These are phyloP conservation scores for Ambrosiella cleistominuta DNA, from an alignment of 2,329 filamentous ascomycete genomes.

Conservation along the genomic window DNA sequence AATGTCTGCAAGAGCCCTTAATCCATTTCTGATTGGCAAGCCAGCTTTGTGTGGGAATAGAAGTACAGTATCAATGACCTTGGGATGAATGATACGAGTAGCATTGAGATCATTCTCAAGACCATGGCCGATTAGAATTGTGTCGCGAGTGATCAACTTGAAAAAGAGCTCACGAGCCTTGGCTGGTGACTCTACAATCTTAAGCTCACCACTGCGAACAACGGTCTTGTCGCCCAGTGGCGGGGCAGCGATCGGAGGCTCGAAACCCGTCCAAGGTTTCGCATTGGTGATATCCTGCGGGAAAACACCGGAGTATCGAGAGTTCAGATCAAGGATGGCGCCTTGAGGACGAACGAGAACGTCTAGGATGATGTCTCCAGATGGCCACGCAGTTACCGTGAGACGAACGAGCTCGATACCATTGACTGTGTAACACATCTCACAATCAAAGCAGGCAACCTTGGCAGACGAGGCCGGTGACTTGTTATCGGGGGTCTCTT, in stretches of 20 bases:
- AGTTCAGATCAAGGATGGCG: conserved; percentile 77
- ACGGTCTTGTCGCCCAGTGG: conserved; percentile 16
- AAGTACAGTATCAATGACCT: conserved; percentile 68
- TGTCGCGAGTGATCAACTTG: conserved; percentile 53
- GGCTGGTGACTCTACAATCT: conserved; percentile 58
- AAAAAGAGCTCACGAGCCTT: conserved; percentile 64
- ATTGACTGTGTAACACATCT: conserved; percentile 87
- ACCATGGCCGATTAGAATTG: conserved; percentile 78
- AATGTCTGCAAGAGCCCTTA: conserved; percentile 57
- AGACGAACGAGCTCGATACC: conserved; percentile 81
- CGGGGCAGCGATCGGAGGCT: conserved; percentile 16
- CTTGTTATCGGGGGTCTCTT: conserved; percentile 52
- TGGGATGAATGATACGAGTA: conserved; percentile 66
- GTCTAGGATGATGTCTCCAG: conserved; percentile 58
- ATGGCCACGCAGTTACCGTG: conserved; percentile 77
- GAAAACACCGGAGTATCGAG: conserved; percentile 74
- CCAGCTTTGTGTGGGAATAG: conserved; percentile 65
- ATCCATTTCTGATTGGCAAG: conserved; percentile 56
- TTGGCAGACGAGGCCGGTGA: conserved; percentile 28
- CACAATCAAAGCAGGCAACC: conserved; percentile 80
- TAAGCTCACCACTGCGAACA: conserved; percentile 29
- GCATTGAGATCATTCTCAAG: conserved; percentile 91
- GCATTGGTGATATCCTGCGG: conserved; percentile 60
- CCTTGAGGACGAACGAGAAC: conserved; percentile 71
- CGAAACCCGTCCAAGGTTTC: conserved; percentile 30